These are phyloP conservation scores for Mychonastes homosphaera DNA, from an alignment of 139 green algal genomes.

Conservation along the genomic window DNA sequence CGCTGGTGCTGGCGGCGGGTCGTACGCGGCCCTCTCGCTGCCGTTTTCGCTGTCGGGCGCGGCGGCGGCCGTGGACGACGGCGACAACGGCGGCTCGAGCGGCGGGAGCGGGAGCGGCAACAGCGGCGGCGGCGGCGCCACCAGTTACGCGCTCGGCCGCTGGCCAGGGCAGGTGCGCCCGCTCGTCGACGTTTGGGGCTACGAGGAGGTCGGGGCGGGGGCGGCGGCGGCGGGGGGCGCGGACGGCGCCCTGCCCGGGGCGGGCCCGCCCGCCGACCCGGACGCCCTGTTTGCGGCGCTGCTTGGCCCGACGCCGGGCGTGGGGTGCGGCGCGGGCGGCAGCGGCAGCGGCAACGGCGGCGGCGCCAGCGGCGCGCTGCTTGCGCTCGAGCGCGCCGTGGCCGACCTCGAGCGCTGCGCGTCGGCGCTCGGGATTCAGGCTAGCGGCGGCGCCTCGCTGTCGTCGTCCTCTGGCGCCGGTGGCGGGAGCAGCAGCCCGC, in stretches of 20 bases:
- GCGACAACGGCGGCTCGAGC: neutral
- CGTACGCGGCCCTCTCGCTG: no score
- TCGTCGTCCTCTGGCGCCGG: no score
- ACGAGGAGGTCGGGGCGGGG: slow-evolving; percentile 9
- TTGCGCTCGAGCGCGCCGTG: no score
- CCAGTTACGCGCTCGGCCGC: neutral
- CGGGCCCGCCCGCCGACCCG: neutral
- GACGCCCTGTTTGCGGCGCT: neutral
- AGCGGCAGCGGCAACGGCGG: slow-evolving; percentile 11
- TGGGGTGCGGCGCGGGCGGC: neutral
- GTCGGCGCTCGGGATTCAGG: no score
- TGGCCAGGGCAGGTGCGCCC: slow-evolving; percentile 10
- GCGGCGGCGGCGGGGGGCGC: neutral
- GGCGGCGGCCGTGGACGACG: no score
- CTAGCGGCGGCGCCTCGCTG: no score
- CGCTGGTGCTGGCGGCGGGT: no score
- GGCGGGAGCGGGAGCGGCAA: neutral
- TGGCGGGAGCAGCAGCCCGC: no score
- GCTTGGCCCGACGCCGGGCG: no score
- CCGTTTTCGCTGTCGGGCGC: no score
- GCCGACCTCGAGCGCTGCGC: no score
- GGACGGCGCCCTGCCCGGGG: neutral
- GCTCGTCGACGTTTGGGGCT: slow-evolving; percentile 13
- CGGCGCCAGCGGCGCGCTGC: no score
- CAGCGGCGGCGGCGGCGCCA: neutral